phyloP scores from a whole-genome alignment of 257 asterid species.

The Anisodus tanguticus region DNA sequence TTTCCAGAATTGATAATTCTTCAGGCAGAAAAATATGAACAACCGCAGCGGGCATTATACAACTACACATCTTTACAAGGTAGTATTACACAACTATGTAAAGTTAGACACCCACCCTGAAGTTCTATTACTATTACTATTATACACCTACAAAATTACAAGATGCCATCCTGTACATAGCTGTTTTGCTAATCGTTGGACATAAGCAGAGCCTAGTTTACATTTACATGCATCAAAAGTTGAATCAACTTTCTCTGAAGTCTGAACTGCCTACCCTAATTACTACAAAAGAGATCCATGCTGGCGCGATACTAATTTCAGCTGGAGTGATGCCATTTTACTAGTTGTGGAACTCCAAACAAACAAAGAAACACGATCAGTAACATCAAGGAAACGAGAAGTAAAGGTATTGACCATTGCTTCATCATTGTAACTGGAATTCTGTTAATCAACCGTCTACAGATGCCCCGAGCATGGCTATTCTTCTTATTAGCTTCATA shows the following conservation, averaged over 20 bases:
- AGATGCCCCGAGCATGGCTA: not conserved
- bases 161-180: not conserved
- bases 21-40: not conserved
- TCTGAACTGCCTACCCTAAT: not conserved
- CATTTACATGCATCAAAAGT: not conserved
- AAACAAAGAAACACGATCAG: slow-evolving; percentile 5
- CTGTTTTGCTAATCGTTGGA: not conserved
- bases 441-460: not conserved
- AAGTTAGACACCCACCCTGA: not conserved
- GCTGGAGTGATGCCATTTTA: slow-evolving; percentile 7
- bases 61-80: not conserved
- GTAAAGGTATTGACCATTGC: slow-evolving; percentile 10
- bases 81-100: not conserved
- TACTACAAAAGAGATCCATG: not conserved
- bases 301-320: not conserved
- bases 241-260: not conserved
- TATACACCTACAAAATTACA: slow-evolving; percentile 19
- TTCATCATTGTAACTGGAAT: slow-evolving; percentile 2
- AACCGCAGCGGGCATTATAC: not conserved
- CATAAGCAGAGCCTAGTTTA: not conserved
- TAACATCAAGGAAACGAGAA: slow-evolving; percentile 22
- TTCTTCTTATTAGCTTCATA: slow-evolving; percentile 22
- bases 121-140: not conserved
- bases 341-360: slow-evolving; percentile 14
- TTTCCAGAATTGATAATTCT: not conserved